phyloP scores from a whole-genome alignment of 1,284 basidiomycete species.

The Tranzscheliella williamsii region DNA sequence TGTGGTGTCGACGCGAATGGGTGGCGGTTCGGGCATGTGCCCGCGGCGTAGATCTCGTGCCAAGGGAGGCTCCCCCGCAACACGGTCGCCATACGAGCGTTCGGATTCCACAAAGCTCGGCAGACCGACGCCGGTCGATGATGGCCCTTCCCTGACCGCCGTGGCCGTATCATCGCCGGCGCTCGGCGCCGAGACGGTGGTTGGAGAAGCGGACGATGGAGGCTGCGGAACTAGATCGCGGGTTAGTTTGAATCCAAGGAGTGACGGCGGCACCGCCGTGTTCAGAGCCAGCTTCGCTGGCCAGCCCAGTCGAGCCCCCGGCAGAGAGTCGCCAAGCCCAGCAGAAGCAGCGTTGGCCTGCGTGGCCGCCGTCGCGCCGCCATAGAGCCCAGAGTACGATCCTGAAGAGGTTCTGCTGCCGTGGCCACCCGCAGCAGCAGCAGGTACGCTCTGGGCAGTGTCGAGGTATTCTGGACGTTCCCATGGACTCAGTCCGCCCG shows the following conservation, averaged over 20 bases:
- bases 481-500: constrained; percentile 27
- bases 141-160: neutral
- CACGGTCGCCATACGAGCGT: constrained; percentile 23
- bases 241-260: constrained; percentile 20
- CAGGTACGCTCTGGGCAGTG: too few relatives aligned
- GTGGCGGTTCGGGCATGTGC: constrained; percentile 1
- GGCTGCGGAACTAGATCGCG: constrained; percentile 31
- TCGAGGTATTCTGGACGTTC: constrained; percentile 38
- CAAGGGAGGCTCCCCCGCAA: constrained; percentile 33
- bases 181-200: constrained; percentile 2
- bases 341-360: too few relatives aligned
- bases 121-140: too few relatives aligned
- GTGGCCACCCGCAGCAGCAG: too few relatives aligned
- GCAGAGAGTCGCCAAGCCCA: too few relatives aligned
- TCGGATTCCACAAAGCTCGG: constrained; percentile 33
- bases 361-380: too few relatives aligned
- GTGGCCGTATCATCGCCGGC: neutral
- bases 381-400: too few relatives aligned
- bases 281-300: constrained; percentile 16
- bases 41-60: constrained; percentile 39
- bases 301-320: constrained; percentile 27
- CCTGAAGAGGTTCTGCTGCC: too few relatives aligned
- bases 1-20: too few relatives aligned
- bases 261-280: constrained; percentile 16
- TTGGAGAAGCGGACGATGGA: constrained; percentile 13